These are phyloP conservation scores for Botryotinia convoluta DNA, from an alignment of 2,329 filamentous ascomycete genomes.

Conservation along the genomic window DNA sequence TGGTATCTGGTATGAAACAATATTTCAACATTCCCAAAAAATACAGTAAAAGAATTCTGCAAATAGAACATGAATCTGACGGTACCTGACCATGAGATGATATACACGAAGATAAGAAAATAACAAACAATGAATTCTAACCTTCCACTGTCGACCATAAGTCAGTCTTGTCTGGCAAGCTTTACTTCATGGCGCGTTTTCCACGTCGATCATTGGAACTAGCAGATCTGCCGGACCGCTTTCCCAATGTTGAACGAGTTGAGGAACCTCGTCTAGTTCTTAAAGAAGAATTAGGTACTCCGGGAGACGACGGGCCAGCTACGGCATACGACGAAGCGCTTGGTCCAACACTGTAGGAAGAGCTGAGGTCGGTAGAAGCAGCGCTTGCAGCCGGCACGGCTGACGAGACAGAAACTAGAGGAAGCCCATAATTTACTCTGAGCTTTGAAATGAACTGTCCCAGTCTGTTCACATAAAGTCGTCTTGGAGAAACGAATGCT, in stretches of 20 bases:
- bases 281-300: background rate
- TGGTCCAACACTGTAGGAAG: slow-evolving; percentile 22
- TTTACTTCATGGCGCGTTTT: slow-evolving; percentile 35
- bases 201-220: slow-evolving; percentile 29
- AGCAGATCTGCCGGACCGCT: slow-evolving; percentile 25
- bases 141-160: background rate
- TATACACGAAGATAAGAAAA: slow-evolving; percentile 14
- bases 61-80: slow-evolving; percentile 12
- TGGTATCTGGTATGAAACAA: slow-evolving; percentile 17
- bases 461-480: slow-evolving; percentile 15
- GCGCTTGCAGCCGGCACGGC: background rate
- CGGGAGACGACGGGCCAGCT: background rate
- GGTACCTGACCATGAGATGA: slow-evolving; percentile 20
- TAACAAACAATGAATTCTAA: background rate
- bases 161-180: background rate
- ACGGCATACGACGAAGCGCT: slow-evolving; percentile 9
- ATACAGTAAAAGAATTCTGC: background rate
- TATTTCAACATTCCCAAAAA: slow-evolving; percentile 7
- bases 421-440: background rate
- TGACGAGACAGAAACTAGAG: slow-evolving; percentile 1
- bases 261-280: slow-evolving; percentile 13
- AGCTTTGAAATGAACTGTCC: slow-evolving; percentile 7
- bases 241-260: slow-evolving; percentile 24
- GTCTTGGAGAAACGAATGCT: slow-evolving; percentile 11
- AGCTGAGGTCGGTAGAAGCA: background rate